Conservation (phyloP, 306 rosid species). For the Quercus rubra region DNA sequence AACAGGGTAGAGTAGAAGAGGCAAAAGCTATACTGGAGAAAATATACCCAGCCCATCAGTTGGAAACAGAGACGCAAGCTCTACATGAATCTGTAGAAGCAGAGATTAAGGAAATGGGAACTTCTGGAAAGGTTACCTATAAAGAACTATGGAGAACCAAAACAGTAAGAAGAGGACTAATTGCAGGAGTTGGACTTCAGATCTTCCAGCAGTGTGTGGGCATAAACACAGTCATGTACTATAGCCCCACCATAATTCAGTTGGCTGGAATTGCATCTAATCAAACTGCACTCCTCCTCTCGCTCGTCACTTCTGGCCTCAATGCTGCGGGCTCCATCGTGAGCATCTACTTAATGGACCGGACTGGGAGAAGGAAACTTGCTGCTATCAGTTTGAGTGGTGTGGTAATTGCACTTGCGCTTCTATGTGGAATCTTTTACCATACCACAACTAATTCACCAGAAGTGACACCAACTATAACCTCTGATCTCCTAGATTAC, state of each 20-base stretch:
- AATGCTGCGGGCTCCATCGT: slow-evolving; percentile 53
- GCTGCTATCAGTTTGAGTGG: slow-evolving; percentile 47
- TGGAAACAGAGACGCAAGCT: slow-evolving; percentile 36
- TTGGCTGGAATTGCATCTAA: slow-evolving; percentile 59
- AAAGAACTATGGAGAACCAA: slow-evolving; percentile 30
- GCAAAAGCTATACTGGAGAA: slow-evolving; percentile 35
- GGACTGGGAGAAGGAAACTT: slow-evolving; percentile 57
- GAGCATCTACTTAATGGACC: slow-evolving; percentile 63
- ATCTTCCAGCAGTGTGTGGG: slow-evolving; percentile 62
- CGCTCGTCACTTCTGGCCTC: slow-evolving; percentile 50
- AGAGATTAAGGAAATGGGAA: slow-evolving; percentile 24
- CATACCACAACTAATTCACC: slow-evolving; percentile 48
- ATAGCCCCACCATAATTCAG: slow-evolving; percentile 62
- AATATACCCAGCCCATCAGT: slow-evolving; percentile 41
- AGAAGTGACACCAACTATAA: slow-evolving; percentile 15
- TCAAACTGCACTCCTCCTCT: slow-evolving; percentile 52
- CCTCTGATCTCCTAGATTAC: slow-evolving; percentile 19
- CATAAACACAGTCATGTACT: slow-evolving; percentile 63
- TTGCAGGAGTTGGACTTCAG: slow-evolving; percentile 60
- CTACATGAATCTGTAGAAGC: slow-evolving; percentile 40
- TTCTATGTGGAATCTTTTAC: slow-evolving; percentile 36
- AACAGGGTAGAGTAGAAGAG: slow-evolving; percentile 51
- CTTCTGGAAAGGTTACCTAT: slow-evolving; percentile 20
- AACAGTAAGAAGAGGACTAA: slow-evolving; percentile 49
- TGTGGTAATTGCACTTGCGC: slow-evolving; percentile 33